These are phyloP conservation scores for Candida ulmi DNA, from an alignment of 805 yeast genomes.

Conservation along the genomic window DNA sequence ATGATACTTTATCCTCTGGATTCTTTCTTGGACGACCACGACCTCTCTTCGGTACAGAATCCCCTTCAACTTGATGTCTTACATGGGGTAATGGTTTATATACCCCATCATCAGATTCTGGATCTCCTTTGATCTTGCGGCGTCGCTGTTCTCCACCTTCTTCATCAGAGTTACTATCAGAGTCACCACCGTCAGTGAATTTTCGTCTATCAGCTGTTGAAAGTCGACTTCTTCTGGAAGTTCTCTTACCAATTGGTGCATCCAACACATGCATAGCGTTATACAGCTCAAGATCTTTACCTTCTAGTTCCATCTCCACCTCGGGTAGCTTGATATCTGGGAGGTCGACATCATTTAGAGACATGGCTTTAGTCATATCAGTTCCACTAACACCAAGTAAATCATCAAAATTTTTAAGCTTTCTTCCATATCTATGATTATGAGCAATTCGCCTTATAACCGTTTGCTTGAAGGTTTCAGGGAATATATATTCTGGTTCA, in stretches of 20 bases:
- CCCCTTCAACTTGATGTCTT: neutral
- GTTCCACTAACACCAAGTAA: neutral
- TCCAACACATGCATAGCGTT: neutral
- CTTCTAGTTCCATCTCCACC: neutral
- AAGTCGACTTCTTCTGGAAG: neutral
- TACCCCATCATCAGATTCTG: neutral
- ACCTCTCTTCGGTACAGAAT: neutral
- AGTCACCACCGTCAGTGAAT: neutral
- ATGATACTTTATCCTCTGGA: neutral
- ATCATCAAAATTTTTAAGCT: neutral
- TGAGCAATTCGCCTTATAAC: no score
- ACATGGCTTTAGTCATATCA: neutral
- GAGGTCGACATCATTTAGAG: neutral
- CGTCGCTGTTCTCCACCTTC: neutral
- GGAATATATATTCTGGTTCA: neutral
- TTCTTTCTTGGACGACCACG: slow-evolving; percentile 4
- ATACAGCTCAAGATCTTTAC: neutral
- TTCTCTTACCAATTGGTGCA: neutral
- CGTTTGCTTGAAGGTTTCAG: neutral
- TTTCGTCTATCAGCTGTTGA: neutral
- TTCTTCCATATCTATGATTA: neutral
- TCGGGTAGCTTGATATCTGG: neutral
- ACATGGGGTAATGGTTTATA: neutral
- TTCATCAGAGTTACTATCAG: neutral
- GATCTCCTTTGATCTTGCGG: neutral